phyloP scores from a whole-genome alignment of 2,329 filamentous ascomycete genomes.

The Salinomyces thailandicus region DNA sequence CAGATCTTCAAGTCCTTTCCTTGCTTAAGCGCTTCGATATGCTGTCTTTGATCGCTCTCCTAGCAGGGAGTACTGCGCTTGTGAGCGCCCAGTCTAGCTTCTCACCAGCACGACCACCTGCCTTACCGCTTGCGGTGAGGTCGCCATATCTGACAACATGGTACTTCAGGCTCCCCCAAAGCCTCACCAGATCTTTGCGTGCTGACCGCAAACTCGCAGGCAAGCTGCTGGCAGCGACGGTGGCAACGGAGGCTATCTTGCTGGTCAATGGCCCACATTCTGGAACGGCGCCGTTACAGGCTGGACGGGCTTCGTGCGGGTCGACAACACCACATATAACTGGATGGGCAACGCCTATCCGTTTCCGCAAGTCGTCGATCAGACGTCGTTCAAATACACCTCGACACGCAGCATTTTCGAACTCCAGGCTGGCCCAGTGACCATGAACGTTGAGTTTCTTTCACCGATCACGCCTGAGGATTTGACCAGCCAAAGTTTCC shows the following conservation, averaged over 20 bases:
- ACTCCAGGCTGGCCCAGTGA: slow-evolving; percentile 53
- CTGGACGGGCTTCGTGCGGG: slow-evolving; percentile 61
- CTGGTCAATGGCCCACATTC: slow-evolving; percentile 46
- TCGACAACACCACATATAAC: slow-evolving; percentile 53
- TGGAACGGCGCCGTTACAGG: slow-evolving; percentile 48
- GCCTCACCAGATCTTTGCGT: background rate
- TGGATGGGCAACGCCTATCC: slow-evolving; percentile 55
- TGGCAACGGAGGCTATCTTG: slow-evolving; percentile 55
- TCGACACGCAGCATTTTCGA: slow-evolving; percentile 61
- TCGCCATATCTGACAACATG: slow-evolving; percentile 65
- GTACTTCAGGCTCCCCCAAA: slow-evolving; percentile 43
- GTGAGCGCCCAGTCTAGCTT: slow-evolving; percentile 46
- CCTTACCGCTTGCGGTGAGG: slow-evolving; percentile 61
- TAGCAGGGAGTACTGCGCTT: no score
- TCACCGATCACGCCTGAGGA: slow-evolving; percentile 60
- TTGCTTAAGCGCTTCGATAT: no score
- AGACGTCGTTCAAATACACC: slow-evolving; percentile 58
- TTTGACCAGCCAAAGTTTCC: slow-evolving; percentile 54
- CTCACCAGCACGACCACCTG: slow-evolving; percentile 54
- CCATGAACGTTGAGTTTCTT: slow-evolving; percentile 58
- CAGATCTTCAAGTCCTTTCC: no score
- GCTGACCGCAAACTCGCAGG: slow-evolving; percentile 21
- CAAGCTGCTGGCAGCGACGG: slow-evolving; percentile 43
- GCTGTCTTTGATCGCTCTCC: no score
- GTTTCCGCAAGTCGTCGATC: slow-evolving; percentile 38